Conservation (phyloP, 164 flowering plant species). For the Taxillus chinensis region DNA sequence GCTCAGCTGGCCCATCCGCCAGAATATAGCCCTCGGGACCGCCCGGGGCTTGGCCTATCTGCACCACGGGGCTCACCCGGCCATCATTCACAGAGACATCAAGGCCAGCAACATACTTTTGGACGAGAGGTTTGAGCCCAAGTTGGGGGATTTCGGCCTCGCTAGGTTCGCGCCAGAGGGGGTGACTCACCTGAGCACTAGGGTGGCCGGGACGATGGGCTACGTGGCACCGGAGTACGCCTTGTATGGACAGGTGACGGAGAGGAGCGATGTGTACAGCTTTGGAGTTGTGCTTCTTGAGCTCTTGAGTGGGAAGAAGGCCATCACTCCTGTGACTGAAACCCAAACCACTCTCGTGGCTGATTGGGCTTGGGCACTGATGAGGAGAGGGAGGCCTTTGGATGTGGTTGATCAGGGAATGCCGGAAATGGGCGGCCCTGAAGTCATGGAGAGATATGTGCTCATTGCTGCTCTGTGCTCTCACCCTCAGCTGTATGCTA, state of each 20-base stretch:
- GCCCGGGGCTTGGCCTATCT: slow-evolving; percentile 77
- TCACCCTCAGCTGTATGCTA: slow-evolving; percentile 68
- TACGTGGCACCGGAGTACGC: slow-evolving; percentile 97
- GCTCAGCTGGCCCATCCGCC: slow-evolving; percentile 70
- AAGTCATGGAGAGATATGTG: slow-evolving; percentile 58
- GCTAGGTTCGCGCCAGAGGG: slow-evolving; percentile 83
- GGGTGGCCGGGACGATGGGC: slow-evolving; percentile 94
- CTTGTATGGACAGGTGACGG: slow-evolving; percentile 75
- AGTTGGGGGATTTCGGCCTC: slow-evolving; percentile 79
- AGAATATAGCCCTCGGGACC: slow-evolving; percentile 66
- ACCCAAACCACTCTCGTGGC: slow-evolving; percentile 38
- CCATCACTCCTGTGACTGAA: slow-evolving; percentile 26
- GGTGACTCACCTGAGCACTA: slow-evolving; percentile 74
- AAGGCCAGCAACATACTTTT: slow-evolving; percentile 81
- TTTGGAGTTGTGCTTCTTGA: slow-evolving; percentile 84
- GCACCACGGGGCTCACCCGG: slow-evolving; percentile 74
- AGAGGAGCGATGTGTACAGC: slow-evolving; percentile 78
- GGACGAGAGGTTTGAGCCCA: slow-evolving; percentile 68
- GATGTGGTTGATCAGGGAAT: slow-evolving; percentile 77
- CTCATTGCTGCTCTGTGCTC: slow-evolving; percentile 62
- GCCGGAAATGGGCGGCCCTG: slow-evolving; percentile 47
- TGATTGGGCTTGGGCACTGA: slow-evolving; percentile 87
- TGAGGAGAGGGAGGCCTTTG: slow-evolving; percentile 38
- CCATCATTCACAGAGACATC: slow-evolving; percentile 75
- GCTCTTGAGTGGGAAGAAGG: slow-evolving; percentile 77